Evolutionary conservation across 495 filamentous ascomycete species (phyloP), one percentile per base, ranked within the genome.

Genomic region (Rhypophila decipiens): DNA sequence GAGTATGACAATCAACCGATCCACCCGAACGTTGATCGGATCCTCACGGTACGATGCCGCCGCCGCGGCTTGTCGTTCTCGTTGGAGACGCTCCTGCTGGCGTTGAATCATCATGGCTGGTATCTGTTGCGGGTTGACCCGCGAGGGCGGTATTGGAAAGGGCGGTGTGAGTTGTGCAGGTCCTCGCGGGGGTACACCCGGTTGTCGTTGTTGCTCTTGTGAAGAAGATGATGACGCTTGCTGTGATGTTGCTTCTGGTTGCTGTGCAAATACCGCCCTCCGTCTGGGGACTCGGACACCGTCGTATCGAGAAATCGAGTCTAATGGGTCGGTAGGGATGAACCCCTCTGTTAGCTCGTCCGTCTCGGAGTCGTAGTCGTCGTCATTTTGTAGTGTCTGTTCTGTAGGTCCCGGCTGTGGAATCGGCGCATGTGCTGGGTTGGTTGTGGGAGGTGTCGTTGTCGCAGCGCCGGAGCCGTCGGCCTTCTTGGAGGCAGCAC

Each of bases 21-120:
- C 81, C n/a, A 84, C 58, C 81, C 80, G 83, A 7, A 70, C 57
- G 9, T 78, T 67, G n/a, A 77, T 66, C 11, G 46, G 50, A 15
- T 61, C 54, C 4, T 58, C 51, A 21, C 52, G 52, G 18, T 44
- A 44, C 2, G 47, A 39, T 47, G 51, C 52, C 23, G 15, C 12
- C 38, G 8, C 20, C 15, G 22, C 44, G 24, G 46, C 45, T 42
- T 52, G 57, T n/a, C n/a, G n/a, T n/a, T n/a, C n/a, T n/a, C n/a
- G n/a, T 35, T 46, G 47, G n/a, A 45, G 39, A 35, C 31, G 31
- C 59, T 72, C 17, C 64, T 69, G 44, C 65, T 60, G 27, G 21
- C 53, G 59, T 29, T 60, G 55, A 7, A 49, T 46, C 11, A 42
- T 47, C 15, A 43, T 24, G 9, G 18, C 43, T 24, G 17, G 38